Evolutionary conservation across 106 monocot genomes (phyloP).

Genomic region (Gastrodia elata): DNA sequence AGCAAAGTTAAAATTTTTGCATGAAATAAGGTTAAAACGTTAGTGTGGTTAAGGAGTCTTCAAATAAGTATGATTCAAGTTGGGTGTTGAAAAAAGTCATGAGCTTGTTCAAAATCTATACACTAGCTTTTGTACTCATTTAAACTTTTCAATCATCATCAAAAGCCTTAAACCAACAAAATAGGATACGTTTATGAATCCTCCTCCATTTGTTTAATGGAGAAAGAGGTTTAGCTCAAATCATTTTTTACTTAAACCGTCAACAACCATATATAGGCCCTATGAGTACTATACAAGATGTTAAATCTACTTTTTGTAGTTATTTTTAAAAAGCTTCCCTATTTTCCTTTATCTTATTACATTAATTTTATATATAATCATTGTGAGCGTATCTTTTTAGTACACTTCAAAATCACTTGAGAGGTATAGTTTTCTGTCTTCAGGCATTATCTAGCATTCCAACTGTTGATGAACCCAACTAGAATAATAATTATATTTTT

Average conservation of each 20-base stretch:
- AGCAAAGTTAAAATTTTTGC: not conserved
- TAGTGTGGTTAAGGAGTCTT: not conserved
- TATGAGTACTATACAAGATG: not conserved
- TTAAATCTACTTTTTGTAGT: too few relatives aligned
- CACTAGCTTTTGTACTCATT: not conserved
- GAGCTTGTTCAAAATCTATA: conserved; percentile 1
- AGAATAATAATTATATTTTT: not conserved
- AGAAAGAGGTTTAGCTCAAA: not conserved
- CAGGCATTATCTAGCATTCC: too few relatives aligned
- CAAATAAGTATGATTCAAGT: not conserved
- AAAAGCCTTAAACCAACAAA: not conserved
- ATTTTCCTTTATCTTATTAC: too few relatives aligned
- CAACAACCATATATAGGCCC: not conserved
- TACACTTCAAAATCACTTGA: too few relatives aligned
- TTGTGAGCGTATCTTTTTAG: too few relatives aligned
- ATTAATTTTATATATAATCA: too few relatives aligned
- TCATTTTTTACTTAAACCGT: not conserved
- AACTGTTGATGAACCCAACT: not conserved
- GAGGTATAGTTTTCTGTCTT: too few relatives aligned
- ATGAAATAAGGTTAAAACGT: not conserved
- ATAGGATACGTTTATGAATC: not conserved
- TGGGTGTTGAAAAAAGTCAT: not conserved
- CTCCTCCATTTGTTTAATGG: too few relatives aligned
- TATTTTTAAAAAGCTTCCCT: too few relatives aligned
- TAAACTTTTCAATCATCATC: not conserved